Evolutionary conservation across 345 rosid species (phyloP).

Genomic region (Acer saccharum): DNA sequence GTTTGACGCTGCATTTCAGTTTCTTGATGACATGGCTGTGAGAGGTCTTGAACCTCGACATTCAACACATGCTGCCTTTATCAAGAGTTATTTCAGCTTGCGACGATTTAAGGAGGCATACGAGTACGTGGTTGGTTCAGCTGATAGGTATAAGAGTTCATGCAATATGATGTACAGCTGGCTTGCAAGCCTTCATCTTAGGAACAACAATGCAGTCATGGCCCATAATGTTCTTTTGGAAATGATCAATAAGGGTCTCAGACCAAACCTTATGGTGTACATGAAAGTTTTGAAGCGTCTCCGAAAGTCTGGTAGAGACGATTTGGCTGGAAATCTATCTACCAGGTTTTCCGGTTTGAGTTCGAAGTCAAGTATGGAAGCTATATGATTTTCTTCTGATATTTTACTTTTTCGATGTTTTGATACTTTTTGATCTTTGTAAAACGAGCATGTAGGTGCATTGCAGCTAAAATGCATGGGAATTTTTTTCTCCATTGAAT

Average conservation of each 20-base stretch:
- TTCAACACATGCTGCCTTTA: constrained; percentile 45
- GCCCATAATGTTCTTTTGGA: constrained; percentile 45
- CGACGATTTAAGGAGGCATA: constrained; percentile 40
- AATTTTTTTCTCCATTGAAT: background rate
- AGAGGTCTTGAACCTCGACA: constrained; percentile 48
- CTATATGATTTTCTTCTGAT: constrained; percentile 12
- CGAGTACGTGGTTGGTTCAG: constrained; percentile 32
- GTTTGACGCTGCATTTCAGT: constrained; percentile 35
- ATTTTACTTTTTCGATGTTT: background rate
- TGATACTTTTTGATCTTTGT: background rate
- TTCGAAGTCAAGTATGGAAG: constrained; percentile 6
- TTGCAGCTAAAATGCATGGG: background rate
- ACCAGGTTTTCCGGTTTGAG: constrained; percentile 23
- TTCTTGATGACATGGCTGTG: constrained; percentile 41
- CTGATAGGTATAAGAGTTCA: constrained; percentile 26
- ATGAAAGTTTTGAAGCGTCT: constrained; percentile 36
- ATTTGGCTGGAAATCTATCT: constrained; percentile 32
- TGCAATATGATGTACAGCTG: constrained; percentile 38
- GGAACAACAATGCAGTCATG: constrained; percentile 29
- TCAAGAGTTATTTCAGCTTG: constrained; percentile 38
- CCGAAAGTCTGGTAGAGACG: constrained; percentile 27
- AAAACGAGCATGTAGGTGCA: background rate
- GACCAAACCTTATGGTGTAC: constrained; percentile 41
- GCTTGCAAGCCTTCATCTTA: constrained; percentile 49
- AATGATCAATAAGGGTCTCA: constrained; percentile 55